Conservation (phyloP, 1,139 yeast species). For the Taphrina sp. region DNA sequence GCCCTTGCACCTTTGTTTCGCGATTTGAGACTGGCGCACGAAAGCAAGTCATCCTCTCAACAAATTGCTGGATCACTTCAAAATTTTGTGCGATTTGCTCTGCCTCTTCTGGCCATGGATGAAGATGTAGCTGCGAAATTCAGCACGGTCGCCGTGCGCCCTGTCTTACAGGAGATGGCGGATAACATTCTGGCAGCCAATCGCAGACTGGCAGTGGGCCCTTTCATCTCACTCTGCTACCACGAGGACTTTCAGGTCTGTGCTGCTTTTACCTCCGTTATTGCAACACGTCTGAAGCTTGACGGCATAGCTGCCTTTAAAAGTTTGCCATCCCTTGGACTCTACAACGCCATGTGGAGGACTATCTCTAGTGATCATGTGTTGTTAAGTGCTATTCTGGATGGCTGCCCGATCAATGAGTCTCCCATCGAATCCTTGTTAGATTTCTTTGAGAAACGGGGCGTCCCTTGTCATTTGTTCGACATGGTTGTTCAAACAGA, state of each 20-base stretch:
- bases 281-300: neutral
- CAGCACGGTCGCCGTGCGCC: neutral
- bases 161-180: neutral
- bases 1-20: slow-evolving; percentile 7
- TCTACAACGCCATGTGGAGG: neutral
- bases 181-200: slow-evolving; percentile 9
- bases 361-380: neutral
- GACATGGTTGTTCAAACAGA: slow-evolving; percentile 12
- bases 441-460: neutral
- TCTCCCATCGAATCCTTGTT: slow-evolving; percentile 6
- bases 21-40: slow-evolving; percentile 4
- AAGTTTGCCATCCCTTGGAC: neutral
- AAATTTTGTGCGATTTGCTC: neutral
- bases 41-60: neutral
- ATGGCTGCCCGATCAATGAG: slow-evolving; percentile 3
- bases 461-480: slow-evolving; percentile 4
- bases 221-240: slow-evolving; percentile 12
- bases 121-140: slow-evolving; percentile 4
- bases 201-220: neutral
- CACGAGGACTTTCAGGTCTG: slow-evolving; percentile 1
- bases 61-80: slow-evolving; percentile 5
- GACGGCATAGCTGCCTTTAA: neutral
- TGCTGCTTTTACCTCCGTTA: neutral
- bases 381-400: slow-evolving; percentile 12
- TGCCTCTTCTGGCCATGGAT: slow-evolving; percentile 4